Evolutionary conservation across 2,329 filamentous ascomycete species (phyloP).

Genomic region (Talaromyces marneffei): DNA sequence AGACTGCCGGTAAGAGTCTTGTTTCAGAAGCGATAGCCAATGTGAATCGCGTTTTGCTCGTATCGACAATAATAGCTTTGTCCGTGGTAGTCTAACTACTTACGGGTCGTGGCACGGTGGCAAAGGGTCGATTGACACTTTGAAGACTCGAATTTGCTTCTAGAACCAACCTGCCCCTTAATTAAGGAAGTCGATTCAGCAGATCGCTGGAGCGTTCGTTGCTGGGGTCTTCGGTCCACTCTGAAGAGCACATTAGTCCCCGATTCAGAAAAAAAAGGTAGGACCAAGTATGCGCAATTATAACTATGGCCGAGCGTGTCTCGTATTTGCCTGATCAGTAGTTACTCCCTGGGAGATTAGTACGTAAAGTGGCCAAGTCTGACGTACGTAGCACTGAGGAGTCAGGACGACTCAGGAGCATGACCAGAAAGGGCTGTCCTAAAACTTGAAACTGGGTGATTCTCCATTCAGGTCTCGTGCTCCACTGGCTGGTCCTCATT

Average conservation of each 20-base stretch:
- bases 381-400: not conserved
- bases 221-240: not conserved
- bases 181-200: not conserved
- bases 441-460: not conserved
- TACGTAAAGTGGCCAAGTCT: not conserved
- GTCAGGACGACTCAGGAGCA: not conserved
- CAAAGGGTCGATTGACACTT: not conserved
- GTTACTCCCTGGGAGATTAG: not conserved
- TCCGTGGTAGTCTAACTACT: not conserved
- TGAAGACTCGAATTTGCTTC: not conserved
- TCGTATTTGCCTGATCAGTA: not conserved
- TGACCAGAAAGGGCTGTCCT: not conserved
- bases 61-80: not conserved
- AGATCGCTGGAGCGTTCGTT: not conserved
- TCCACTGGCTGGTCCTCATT: constrained; percentile 1
- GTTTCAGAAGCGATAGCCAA: not conserved
- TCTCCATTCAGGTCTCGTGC: not conserved
- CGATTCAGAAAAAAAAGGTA: not conserved
- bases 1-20: not conserved
- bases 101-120: not conserved
- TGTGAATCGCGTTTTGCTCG: not conserved
- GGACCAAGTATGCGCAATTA: not conserved
- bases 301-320: not conserved
- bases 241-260: not conserved
- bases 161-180: not conserved